Evolutionary conservation across 129 eudicot species (phyloP).

Genomic region (Logfia minima): DNA sequence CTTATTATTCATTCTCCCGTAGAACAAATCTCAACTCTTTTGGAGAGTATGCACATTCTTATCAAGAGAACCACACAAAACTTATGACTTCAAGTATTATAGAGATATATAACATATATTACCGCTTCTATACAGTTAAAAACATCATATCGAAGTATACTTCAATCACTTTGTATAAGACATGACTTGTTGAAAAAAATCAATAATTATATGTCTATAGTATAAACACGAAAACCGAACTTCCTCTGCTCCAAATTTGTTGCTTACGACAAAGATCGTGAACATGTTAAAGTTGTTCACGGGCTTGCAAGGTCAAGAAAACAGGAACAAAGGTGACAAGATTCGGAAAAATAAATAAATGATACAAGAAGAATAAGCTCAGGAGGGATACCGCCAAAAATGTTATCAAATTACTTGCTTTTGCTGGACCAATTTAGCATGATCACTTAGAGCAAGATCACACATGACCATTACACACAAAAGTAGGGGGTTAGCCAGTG

Average conservation of each 20-base stretch:
- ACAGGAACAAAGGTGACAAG: not conserved
- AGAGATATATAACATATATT: not conserved
- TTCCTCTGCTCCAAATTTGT: not conserved
- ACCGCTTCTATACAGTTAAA: not conserved
- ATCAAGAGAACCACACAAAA: not conserved
- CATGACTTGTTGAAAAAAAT: not conserved
- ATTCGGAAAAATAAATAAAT: conserved; percentile 6
- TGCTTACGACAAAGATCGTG: not conserved
- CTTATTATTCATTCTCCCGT: too few species aligned
- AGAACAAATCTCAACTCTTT: not conserved
- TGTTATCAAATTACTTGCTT: conserved; percentile 8
- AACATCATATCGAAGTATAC: too few species aligned
- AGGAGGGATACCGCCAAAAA: conserved; percentile 58
- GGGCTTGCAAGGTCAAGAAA: conserved; percentile 93
- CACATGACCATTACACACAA: conserved; percentile 24
- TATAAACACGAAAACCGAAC: not conserved
- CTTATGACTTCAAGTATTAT: too few species aligned
- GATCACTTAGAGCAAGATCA: conserved; percentile 12
- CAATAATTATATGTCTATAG: too few species aligned
- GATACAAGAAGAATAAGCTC: conserved; percentile 61
- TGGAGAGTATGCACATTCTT: not conserved
- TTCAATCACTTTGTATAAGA: not conserved
- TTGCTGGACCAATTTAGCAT: conserved; percentile 12
- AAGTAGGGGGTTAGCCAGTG: conserved; percentile 18
- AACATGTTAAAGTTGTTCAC: not conserved